phyloP scores from a whole-genome alignment of 2,329 filamentous ascomycete genomes.

The Fusarium torulosum region DNA sequence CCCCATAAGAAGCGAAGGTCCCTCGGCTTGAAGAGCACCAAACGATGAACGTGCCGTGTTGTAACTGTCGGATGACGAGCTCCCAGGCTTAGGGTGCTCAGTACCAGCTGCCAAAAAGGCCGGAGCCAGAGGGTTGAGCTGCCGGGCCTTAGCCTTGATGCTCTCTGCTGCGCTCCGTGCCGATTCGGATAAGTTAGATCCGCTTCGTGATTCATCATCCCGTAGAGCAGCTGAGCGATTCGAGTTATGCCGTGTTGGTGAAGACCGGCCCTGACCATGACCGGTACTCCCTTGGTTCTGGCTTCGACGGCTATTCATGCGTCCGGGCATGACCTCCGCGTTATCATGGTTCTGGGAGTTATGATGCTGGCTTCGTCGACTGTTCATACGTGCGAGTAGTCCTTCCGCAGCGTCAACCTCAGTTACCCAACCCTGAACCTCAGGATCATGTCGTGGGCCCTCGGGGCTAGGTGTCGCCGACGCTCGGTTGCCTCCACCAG shows the following conservation, averaged over 20 bases:
- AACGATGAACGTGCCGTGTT: slow-evolving; percentile 68
- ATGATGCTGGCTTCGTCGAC: slow-evolving; percentile 39
- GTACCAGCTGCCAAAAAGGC: slow-evolving; percentile 43
- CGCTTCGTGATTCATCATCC: slow-evolving; percentile 66
- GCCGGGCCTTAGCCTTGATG: slow-evolving; percentile 53
- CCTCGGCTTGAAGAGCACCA: slow-evolving; percentile 64
- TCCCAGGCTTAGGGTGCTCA: slow-evolving; percentile 54
- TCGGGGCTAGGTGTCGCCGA: slow-evolving; percentile 59
- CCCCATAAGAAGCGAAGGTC: slow-evolving; percentile 61
- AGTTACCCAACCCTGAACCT: slow-evolving; percentile 70
- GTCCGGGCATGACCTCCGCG: slow-evolving; percentile 64
- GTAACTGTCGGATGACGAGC: slow-evolving; percentile 61
- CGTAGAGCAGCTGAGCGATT: slow-evolving; percentile 52
- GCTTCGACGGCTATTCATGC: slow-evolving; percentile 53
- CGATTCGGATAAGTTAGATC: slow-evolving; percentile 68
- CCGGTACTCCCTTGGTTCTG: slow-evolving; percentile 31
- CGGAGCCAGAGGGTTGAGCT: slow-evolving; percentile 52
- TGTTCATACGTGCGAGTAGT: slow-evolving; percentile 61
- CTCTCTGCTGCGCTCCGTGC: slow-evolving; percentile 61
- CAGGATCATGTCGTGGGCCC: slow-evolving; percentile 58
- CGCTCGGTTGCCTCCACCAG: slow-evolving; percentile 48
- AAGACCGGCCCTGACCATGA: slow-evolving; percentile 51
- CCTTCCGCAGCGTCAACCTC: slow-evolving; percentile 68
- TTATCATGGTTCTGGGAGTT: slow-evolving; percentile 56
- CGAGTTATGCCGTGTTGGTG: slow-evolving; percentile 56